Evolutionary conservation across 441 rosid species (phyloP).

Genomic region (Euphorbia schlechtendalii): DNA sequence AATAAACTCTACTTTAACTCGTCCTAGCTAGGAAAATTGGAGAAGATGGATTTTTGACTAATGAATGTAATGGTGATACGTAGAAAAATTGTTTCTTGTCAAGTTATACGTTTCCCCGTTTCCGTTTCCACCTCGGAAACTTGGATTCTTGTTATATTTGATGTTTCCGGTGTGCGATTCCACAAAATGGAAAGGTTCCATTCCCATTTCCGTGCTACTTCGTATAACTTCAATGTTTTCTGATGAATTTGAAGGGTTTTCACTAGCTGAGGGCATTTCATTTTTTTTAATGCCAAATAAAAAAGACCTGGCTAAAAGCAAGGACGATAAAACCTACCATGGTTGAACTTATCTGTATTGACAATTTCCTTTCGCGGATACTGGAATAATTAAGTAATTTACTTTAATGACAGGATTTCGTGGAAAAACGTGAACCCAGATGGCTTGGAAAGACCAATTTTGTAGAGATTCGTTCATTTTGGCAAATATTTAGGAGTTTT

Average conservation of each 20-base stretch:
- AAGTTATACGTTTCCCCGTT: too few species aligned
- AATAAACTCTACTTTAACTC: background rate
- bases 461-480: constrained; percentile 91
- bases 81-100: background rate
- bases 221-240: background rate
- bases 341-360: constrained; percentile 4
- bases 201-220: too few species aligned
- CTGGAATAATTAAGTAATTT: constrained; percentile 10
- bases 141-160: too few species aligned
- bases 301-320: background rate
- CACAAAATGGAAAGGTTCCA: too few species aligned
- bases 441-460: constrained; percentile 96
- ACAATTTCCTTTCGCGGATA: constrained; percentile 3
- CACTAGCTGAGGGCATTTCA: background rate
- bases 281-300: background rate
- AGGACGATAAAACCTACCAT: constrained; percentile 3
- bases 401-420: constrained; percentile 32
- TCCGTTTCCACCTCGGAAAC: too few species aligned
- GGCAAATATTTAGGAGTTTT: constrained; percentile 98
- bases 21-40: background rate
- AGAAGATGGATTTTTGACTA: background rate
- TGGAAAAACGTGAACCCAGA: constrained; percentile 39
- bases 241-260: background rate
- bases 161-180: too few species aligned
- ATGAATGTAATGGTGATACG: background rate